Evolutionary conservation across 192 early-diverging fungal genomes (phyloP), one percentile per base, ranked within the genome.

Genomic region (Rhizophagus sp.): DNA sequence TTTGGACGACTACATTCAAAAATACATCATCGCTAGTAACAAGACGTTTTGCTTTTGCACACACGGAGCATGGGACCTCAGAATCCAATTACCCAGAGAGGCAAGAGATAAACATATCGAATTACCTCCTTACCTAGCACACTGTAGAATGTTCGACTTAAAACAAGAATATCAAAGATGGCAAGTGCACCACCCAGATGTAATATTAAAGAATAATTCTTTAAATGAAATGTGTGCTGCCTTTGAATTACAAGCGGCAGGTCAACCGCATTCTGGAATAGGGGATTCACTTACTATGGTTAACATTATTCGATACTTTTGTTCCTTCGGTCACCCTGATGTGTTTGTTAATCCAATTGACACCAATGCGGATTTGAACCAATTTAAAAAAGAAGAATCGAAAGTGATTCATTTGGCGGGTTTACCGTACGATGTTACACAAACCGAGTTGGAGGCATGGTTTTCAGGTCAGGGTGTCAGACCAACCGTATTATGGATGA

Each of bases 51-150:
- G 90, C 63, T 91, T 94, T 82, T 92, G 93, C 39, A 91, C 92
- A 2, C 92, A 94, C 81, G 91, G 90, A 41, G 93, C 91, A 9
- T 90, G 89, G 88, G 89, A 92, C 62, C 81, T 94, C 25, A 90
- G 93, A 17, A 91, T 89, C 73, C 92, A 94, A 78, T 79, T 94
- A 1, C 87, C 89, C 2, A 76, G 90, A 22, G 92, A 94, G 66
- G 90, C 91, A 30, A 82, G 86, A 36, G 89, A 91, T 64, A 94
- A 94, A 80, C 78, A 81, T 30, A 87, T 94, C 24, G 80, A 82
- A 2, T 74, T 94, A 7, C 88, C 92, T 4, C 52, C 77, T 1
- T 92, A 92, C 62, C 83, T 94, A 27, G 79, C 82, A n/a, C 85
- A 88, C 33, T 84, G 85, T 24, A 80, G 90, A 61, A 90, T 93